These are phyloP conservation scores for Melastoma candidum DNA, from an alignment of 441 rosid genomes.

Conservation along the genomic window DNA sequence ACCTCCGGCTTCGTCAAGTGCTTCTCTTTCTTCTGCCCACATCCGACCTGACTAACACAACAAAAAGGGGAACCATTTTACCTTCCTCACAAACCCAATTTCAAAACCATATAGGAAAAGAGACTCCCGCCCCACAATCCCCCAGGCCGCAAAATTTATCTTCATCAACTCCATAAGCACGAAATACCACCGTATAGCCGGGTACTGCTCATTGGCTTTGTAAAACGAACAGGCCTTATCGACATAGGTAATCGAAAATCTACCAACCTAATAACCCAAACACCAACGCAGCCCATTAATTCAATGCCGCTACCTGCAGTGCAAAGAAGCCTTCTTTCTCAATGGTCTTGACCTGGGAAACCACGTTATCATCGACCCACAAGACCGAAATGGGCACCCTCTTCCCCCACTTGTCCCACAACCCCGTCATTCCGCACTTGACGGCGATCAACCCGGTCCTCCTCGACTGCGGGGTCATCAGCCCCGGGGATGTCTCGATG, in stretches of 20 bases:
- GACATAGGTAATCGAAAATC: too few species aligned
- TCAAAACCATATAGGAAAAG: too few species aligned
- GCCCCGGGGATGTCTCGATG: conserved; percentile 48
- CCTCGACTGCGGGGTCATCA: conserved; percentile 55
- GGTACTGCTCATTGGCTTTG: too few species aligned
- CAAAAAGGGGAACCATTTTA: conserved; percentile 20
- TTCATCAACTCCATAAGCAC: too few species aligned
- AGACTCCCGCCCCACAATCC: too few species aligned
- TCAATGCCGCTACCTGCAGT: conserved; percentile 46
- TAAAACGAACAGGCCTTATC: too few species aligned
- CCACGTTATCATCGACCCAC: conserved; percentile 90
- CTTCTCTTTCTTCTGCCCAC: conserved; percentile 89
- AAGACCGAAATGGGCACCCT: conserved; percentile 77
- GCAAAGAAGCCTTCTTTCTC: conserved; percentile 86
- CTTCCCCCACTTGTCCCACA: conserved; percentile 97
- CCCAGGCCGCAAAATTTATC: too few species aligned
- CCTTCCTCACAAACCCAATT: background rate
- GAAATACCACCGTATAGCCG: too few species aligned
- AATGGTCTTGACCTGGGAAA: conserved; percentile 82
- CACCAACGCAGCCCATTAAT: too few species aligned
- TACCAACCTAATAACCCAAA: too few species aligned
- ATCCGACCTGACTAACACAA: conserved; percentile 75
- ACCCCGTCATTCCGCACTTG: conserved; percentile 87
- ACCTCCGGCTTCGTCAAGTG: conserved; percentile 89
- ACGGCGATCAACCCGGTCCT: conserved; percentile 83